A percentile compares a stretch with the other conserved stretches of the same genome.
These are phyloP conservation scores for Lichtheimia ramosa DNA, from an alignment of 371 early-diverging fungal species.

Conservation along the genomic window DNA sequence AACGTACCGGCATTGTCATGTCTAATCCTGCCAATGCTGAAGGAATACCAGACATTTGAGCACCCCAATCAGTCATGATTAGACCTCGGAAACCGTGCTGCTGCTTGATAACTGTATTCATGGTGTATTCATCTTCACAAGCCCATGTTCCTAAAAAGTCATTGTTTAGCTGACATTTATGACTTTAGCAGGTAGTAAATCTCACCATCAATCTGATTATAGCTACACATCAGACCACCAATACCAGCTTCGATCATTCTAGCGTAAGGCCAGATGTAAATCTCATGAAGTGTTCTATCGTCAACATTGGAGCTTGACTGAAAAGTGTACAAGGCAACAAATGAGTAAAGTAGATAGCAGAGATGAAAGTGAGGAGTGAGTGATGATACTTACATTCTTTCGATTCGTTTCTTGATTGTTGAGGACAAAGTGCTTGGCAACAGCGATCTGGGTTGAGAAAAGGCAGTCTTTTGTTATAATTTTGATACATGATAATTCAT, in stretches of 20 bases:
- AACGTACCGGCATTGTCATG: constrained; percentile 54
- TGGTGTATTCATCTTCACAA: constrained; percentile 34
- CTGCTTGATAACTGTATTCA: constrained; percentile 43
- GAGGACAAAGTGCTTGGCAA: constrained; percentile 53
- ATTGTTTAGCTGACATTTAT: too few species aligned
- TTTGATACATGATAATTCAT: background rate
- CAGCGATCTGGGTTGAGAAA: constrained; percentile 33
- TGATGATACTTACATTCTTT: constrained; percentile 7
- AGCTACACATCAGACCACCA: constrained; percentile 51
- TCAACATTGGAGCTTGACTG: constrained; percentile 40
- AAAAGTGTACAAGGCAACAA: background rate
- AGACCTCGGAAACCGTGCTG: constrained; percentile 39
- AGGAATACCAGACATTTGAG: constrained; percentile 20
- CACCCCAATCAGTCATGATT: constrained; percentile 31
- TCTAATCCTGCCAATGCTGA: constrained; percentile 43
- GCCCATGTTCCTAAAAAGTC: constrained; percentile 19
- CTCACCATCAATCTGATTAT: constrained; percentile 38
- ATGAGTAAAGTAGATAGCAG: too few species aligned
- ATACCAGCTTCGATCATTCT: constrained; percentile 46
- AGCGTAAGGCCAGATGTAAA: constrained; percentile 54
- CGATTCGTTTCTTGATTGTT: constrained; percentile 54
- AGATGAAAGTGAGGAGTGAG: background rate
- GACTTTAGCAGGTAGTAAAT: too few species aligned
- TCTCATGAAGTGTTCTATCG: constrained; percentile 52
- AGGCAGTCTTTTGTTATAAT: background rate